Conservation (phyloP, 495 filamentous ascomycete species). For the Penicillium dipodomyicola region DNA sequence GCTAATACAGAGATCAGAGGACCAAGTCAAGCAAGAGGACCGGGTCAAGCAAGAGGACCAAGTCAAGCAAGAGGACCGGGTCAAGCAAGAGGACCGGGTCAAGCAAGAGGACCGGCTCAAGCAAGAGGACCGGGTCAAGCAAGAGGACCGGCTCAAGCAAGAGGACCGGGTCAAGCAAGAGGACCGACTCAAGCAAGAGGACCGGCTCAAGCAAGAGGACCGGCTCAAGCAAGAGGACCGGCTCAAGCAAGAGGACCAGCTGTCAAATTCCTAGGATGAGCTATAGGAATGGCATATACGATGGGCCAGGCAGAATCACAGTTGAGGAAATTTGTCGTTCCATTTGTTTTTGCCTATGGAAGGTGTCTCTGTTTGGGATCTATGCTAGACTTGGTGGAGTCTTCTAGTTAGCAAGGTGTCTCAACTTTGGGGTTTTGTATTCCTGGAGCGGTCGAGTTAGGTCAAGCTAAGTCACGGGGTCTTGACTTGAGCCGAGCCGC, state of each 20-base stretch:
- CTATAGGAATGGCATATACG: not conserved
- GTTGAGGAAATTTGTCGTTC: not conserved
- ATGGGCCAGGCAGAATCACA: not conserved
- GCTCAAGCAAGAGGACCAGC: not conserved
- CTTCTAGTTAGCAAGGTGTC: not conserved
- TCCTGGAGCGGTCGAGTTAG: not conserved
- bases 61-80: not conserved
- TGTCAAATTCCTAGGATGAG: not conserved
- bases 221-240: not conserved
- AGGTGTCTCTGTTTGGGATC: not conserved
- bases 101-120: not conserved
- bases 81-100: not conserved
- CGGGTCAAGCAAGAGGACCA: not conserved
- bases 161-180: not conserved
- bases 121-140: not conserved
- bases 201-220: not conserved
- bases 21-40: not conserved
- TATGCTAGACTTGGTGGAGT: not conserved
- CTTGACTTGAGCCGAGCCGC: not conserved
- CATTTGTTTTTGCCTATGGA: not conserved
- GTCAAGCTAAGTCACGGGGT: slow-evolving; percentile 3
- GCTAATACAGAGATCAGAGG: not conserved
- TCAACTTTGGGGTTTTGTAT: not conserved
- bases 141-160: no score
- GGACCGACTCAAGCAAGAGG: not conserved